Conservation (phyloP, 1,284 basidiomycete genomes). For the Ustilago sp. region DNA sequence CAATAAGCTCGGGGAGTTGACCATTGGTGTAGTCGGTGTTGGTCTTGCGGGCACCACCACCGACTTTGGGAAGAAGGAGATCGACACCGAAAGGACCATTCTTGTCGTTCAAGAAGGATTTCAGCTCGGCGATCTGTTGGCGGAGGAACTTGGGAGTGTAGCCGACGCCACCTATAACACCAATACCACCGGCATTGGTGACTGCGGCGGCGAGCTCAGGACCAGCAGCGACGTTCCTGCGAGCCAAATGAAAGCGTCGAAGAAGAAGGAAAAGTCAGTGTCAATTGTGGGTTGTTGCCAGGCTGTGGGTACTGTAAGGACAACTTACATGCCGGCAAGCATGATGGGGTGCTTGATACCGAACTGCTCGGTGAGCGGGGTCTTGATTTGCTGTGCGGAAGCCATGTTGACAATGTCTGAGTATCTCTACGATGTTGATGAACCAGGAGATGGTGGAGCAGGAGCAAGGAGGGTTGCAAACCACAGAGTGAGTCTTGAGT, state of each 20-base stretch:
- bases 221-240: slow-evolving; percentile 62
- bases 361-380: slow-evolving; percentile 70
- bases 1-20: slow-evolving; percentile 56
- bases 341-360: slow-evolving; percentile 86
- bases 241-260: too few relatives aligned
- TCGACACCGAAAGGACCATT: slow-evolving; percentile 65
- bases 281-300: background rate
- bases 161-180: slow-evolving; percentile 65
- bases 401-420: slow-evolving; percentile 32
- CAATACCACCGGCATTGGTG: slow-evolving; percentile 62
- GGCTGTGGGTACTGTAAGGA: background rate
- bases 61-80: slow-evolving; percentile 64
- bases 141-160: slow-evolving; percentile 53
- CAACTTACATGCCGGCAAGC: slow-evolving; percentile 76
- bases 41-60: slow-evolving; percentile 62
- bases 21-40: slow-evolving; percentile 65
- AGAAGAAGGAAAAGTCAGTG: background rate
- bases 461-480: background rate
- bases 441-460: background rate
- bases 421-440: background rate
- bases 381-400: slow-evolving; percentile 56
- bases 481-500: background rate
- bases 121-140: slow-evolving; percentile 50
- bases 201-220: slow-evolving; percentile 64
- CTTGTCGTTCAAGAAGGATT: slow-evolving; percentile 58